phyloP scores from a whole-genome alignment of 345 rosid genomes.

The Hirschfeldia incana region DNA sequence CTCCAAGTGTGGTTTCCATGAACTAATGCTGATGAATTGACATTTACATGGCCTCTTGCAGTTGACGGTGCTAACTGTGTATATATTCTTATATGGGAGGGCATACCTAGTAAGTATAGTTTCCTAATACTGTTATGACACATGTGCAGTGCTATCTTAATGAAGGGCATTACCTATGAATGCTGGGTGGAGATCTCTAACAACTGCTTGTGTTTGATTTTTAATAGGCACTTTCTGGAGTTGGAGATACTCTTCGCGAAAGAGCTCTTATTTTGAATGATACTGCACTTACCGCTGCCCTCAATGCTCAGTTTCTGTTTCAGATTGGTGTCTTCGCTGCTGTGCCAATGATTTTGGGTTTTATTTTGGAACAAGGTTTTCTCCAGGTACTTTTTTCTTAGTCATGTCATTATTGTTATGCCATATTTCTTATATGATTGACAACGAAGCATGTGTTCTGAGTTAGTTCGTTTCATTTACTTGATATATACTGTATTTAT shows the following conservation, averaged over 20 bases:
- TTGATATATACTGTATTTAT: no score
- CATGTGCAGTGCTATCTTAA: neutral
- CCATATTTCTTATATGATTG: neutral
- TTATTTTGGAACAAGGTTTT: conserved; percentile 43
- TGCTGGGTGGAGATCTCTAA: neutral
- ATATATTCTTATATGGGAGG: conserved; percentile 84
- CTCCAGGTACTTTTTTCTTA: conserved; percentile 26
- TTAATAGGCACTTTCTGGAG: conserved; percentile 87
- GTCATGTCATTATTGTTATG: neutral
- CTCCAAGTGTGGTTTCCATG: no score
- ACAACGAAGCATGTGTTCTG: neutral
- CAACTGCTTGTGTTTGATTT: conserved; percentile 18
- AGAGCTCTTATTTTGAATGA: conserved; percentile 61
- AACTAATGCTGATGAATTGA: conserved; percentile 23
- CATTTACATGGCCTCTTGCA: conserved; percentile 47
- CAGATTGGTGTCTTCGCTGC: conserved; percentile 97
- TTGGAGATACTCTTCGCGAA: conserved; percentile 62
- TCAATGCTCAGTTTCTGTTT: conserved; percentile 91
- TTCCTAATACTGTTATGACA: conserved; percentile 10
- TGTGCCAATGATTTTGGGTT: conserved; percentile 91
- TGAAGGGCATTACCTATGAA: neutral
- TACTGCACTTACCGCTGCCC: conserved; percentile 73
- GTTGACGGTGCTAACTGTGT: conserved; percentile 88
- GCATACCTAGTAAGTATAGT: conserved; percentile 71
- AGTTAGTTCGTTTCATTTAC: neutral